Percentiles rank a stretch among this genome's conserved stretches.
phyloP scores from a whole-genome alignment of 2,329 filamentous ascomycete species.

The Monascus ruber region DNA sequence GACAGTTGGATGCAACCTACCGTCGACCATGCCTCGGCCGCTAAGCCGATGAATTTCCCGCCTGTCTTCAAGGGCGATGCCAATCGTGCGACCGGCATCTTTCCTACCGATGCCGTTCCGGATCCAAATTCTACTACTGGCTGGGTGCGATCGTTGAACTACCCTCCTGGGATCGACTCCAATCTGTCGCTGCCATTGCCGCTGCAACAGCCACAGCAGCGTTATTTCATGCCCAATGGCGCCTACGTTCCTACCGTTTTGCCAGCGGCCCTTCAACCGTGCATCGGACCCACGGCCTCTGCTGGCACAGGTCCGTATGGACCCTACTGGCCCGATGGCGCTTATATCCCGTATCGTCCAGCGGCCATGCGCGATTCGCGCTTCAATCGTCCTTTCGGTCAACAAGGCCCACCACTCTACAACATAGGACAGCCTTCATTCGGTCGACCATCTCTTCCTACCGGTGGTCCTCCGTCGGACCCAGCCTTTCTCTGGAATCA shows the following conservation, averaged over 20 bases:
- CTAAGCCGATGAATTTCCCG: constrained; percentile 27
- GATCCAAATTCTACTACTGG: constrained; percentile 22
- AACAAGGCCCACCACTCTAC: constrained; percentile 14
- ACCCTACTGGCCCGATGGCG: constrained; percentile 54
- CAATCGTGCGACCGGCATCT: constrained; percentile 12
- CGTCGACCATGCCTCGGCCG: constrained; percentile 17
- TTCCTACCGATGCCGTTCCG: constrained; percentile 20
- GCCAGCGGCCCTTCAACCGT: constrained; percentile 47
- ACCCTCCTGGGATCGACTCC: constrained; percentile 47
- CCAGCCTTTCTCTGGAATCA: constrained; percentile 22
- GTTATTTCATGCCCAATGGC: constrained; percentile 33
- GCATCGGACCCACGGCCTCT: constrained; percentile 46
- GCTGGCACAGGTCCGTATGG: constrained; percentile 48
- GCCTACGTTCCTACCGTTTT: constrained; percentile 48
- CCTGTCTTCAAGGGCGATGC: constrained; percentile 27
- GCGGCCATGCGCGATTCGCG: constrained; percentile 46
- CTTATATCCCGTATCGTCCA: constrained; percentile 48
- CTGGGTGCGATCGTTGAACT: constrained; percentile 34
- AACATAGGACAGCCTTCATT: constrained; percentile 19
- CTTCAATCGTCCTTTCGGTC: constrained; percentile 20
- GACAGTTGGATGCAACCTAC: constrained; percentile 22
- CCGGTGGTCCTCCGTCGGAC: constrained; percentile 5
- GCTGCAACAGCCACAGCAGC: constrained; percentile 26
- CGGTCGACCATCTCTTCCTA: constrained; percentile 14
- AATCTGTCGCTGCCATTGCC: constrained; percentile 47